A percentile compares a stretch with the other conserved stretches of the same genome.
phyloP scores from a whole-genome alignment of 306 rosid genomes.

The Quercus ilex region DNA sequence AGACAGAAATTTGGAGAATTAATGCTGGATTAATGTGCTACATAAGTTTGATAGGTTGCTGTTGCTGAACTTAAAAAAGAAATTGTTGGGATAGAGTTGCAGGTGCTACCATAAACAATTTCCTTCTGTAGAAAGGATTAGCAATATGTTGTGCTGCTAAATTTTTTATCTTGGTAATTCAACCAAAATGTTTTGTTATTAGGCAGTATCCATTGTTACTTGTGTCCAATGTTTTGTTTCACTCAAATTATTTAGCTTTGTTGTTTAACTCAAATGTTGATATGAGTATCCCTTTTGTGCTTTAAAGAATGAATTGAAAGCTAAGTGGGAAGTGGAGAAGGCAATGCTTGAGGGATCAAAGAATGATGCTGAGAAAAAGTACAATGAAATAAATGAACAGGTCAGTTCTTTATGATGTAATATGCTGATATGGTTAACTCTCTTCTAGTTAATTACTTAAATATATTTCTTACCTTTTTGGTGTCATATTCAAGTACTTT shows the following conservation, averaged over 20 bases:
- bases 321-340: conserved; percentile 71
- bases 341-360: conserved; percentile 45
- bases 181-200: neutral
- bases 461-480: neutral
- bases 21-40: neutral
- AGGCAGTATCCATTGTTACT: neutral
- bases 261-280: neutral
- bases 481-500: neutral
- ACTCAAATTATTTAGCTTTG: neutral
- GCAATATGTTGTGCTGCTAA: neutral
- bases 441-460: neutral
- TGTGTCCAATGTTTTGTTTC: neutral
- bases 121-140: neutral
- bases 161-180: neutral
- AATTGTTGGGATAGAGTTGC: neutral
- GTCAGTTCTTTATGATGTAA: conserved; percentile 32
- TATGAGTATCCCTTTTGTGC: conserved; percentile 10
- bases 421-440: neutral
- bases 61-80: neutral
- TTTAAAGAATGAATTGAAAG: conserved; percentile 64
- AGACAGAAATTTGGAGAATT: neutral
- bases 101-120: neutral
- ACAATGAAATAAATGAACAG: conserved; percentile 84
- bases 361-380: conserved; percentile 69
- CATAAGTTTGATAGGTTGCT: neutral